Conservation (phyloP, 2,329 filamentous ascomycete genomes). For the Pezizomycotina sp. region DNA sequence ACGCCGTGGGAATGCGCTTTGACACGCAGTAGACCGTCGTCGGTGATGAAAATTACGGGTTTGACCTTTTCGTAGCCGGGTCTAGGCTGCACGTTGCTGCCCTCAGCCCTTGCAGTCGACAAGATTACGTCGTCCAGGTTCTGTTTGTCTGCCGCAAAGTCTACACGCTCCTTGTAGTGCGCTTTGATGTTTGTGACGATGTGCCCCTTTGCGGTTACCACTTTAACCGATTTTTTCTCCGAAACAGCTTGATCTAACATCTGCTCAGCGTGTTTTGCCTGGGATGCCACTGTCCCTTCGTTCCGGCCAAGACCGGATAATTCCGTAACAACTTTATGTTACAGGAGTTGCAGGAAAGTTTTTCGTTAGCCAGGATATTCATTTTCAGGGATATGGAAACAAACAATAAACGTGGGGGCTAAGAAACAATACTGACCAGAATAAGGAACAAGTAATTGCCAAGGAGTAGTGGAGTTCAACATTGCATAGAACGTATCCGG, state of each 20-base stretch:
- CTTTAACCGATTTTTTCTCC: slow-evolving; percentile 22
- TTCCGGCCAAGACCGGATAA: slow-evolving; percentile 23
- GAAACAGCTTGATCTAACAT: slow-evolving; percentile 21
- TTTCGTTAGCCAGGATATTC: neutral
- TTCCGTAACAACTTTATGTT: slow-evolving; percentile 23
- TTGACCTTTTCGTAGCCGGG: slow-evolving; percentile 7
- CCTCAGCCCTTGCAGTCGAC: slow-evolving; percentile 20
- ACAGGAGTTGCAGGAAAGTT: neutral
- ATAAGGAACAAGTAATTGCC: slow-evolving; percentile 25
- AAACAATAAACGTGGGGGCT: no score
- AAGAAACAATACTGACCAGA: no score
- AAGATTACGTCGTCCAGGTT: slow-evolving; percentile 26
- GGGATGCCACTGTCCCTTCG: slow-evolving; percentile 18
- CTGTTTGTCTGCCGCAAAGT: slow-evolving; percentile 19
- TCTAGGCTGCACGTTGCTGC: slow-evolving; percentile 7
- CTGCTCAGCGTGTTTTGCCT: slow-evolving; percentile 20
- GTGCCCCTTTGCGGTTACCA: slow-evolving; percentile 24
- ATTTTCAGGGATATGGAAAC: no score
- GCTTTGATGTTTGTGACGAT: slow-evolving; percentile 19
- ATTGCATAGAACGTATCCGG: slow-evolving; percentile 23
- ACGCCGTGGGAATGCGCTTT: slow-evolving; percentile 24
- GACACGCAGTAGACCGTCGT: slow-evolving; percentile 25
- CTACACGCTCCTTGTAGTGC: slow-evolving; percentile 23
- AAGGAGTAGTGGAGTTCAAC: slow-evolving; percentile 19
- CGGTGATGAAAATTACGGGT: slow-evolving; percentile 25